A percentile compares a stretch with the other conserved stretches of the same genome.
phyloP scores from a whole-genome alignment of 2,329 filamentous ascomycete species.

The Curvularia lunata region DNA sequence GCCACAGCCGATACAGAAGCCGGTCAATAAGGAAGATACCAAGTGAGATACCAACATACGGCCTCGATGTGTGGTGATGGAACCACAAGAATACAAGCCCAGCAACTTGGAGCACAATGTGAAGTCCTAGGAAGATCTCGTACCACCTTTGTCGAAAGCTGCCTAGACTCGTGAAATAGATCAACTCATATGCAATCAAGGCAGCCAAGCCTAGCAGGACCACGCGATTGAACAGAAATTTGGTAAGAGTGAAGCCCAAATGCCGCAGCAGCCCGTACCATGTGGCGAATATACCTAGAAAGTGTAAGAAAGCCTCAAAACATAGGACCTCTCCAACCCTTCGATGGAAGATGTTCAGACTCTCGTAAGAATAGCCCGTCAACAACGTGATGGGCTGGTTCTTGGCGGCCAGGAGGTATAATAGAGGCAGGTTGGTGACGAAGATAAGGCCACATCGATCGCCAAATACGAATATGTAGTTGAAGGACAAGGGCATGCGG shows the following conservation, averaged over 20 bases:
- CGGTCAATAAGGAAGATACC: constrained; percentile 65
- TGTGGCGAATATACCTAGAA: constrained; percentile 59
- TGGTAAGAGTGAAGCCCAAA: constrained; percentile 56
- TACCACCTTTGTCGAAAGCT: constrained; percentile 67
- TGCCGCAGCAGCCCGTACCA: constrained; percentile 62
- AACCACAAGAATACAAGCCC: constrained; percentile 65
- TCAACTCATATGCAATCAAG: constrained; percentile 64
- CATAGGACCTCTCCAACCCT: constrained; percentile 68
- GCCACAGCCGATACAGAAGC: constrained; percentile 61
- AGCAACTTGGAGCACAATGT: constrained; percentile 63
- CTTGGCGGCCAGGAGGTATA: constrained; percentile 71
- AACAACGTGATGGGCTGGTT: constrained; percentile 67
- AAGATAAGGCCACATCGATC: constrained; percentile 64
- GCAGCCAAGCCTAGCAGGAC: constrained; percentile 62
- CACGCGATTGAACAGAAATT: constrained; percentile 60
- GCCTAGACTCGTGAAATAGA: constrained; percentile 67
- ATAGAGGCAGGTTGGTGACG: constrained; percentile 58
- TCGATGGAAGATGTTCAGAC: constrained; percentile 69
- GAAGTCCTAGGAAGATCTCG: constrained; percentile 66
- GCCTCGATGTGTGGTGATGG: constrained; percentile 61
- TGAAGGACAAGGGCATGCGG: constrained; percentile 55
- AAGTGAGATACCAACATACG: constrained; percentile 62
- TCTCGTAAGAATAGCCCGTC: constrained; percentile 70
- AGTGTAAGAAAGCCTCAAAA: constrained; percentile 64
- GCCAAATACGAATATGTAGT: constrained; percentile 63